Evolutionary conservation across 2,329 filamentous ascomycete genomes (phyloP), one percentile per base, ranked within the genome.

Genomic region (Penicillium janthinellum): DNA sequence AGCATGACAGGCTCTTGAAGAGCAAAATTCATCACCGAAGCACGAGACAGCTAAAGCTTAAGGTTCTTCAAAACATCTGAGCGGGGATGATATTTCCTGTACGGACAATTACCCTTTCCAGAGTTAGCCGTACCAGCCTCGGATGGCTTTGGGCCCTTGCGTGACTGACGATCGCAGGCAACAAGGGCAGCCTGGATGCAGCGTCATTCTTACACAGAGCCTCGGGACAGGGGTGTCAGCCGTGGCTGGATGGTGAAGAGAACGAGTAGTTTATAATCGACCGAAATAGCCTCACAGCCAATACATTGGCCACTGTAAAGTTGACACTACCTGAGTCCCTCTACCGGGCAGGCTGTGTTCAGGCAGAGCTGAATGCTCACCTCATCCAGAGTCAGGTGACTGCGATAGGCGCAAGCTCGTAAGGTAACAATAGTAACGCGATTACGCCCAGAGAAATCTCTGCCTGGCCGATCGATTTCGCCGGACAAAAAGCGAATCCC

Each of bases 371-470:
- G 47, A 20, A 45, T 52, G 49, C 49, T 52, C 34, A 38, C 34
- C 49, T 37, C 34, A 39, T 41, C 28, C 49, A 5, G 49, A 52
- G 54, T 60, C 60, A 66, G 54, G 60, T 67, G 63, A 65, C 59
- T 44, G n/a, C 28, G 51, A 59, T 48, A 59, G 59, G 44, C 61
- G 20, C 20, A 20, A 64, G 63, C 55, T 54, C 14, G 17, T 53
- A 53, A 41, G 37, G 38, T 53, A 53, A 49, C 58, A 55, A 63
- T 58, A 61, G 58, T 60, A 62, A 64, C 55, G 45, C 35, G 57
- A 60, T 59, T 60, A 64, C 63, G 17, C 28, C 25, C 20, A 17
- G 35, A 58, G 62, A 67, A 67, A 67, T 67, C 63, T 67, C 62
- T 67, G 64, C 51, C 37, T 49, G 12, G 35, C 22, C 31, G 51